Base-by-base conservation (phyloP, 1,139 yeast genomes). In the Spencermartinsiella ligniputridi region DNA sequence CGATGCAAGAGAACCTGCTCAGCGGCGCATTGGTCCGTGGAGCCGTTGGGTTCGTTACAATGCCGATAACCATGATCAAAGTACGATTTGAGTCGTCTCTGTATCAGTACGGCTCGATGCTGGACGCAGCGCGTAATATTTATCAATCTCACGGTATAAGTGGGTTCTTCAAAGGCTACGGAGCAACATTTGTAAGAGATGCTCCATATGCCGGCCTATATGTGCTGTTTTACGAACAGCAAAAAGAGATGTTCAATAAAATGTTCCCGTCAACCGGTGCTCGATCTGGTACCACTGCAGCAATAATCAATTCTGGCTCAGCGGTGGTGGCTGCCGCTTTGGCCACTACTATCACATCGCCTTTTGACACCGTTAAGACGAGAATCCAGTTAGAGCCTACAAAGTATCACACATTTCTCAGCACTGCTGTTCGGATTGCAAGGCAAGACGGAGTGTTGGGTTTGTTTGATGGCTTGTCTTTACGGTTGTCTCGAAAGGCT, bases 151-250 rank as follows among this genome's bases (percentile, higher is more conserved):
- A 76, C 46, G 80, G 86, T 1, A 18, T 79, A 1, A 62, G 66
- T 17, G 94, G 96, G 24, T 89, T 90, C 60, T 89, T 89, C 62
- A 75, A 78, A 49, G 98, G 98, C 0, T 84, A 85, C 53, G 79
- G 85, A 2, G 96, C 95, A 3, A 92, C 98, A 0, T 76, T 85
- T 52, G 76, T 89, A 15, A 69, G 98, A 51, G 98, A 92, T 65
- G 94, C 96, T 37, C 98, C 98, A 0, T 87, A 92, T 63, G 97
- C 98, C 2, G 98, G 98, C 1, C 62, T 92, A 5, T 92, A 92
- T 59, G 90, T 92, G 25, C 68, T 89, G 39, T 76, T 88, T 49
- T 90, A 90, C 63, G 97, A 90, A 62, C 74, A 79, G 46, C 73
- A 81, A 54, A 90, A 90, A 56, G 67, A 69, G 17, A 55, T 67